Evolutionary conservation across 2,329 filamentous ascomycete genomes (phyloP), one percentile per base, ranked within the genome.

Genomic region (Spiromastix sp.): DNA sequence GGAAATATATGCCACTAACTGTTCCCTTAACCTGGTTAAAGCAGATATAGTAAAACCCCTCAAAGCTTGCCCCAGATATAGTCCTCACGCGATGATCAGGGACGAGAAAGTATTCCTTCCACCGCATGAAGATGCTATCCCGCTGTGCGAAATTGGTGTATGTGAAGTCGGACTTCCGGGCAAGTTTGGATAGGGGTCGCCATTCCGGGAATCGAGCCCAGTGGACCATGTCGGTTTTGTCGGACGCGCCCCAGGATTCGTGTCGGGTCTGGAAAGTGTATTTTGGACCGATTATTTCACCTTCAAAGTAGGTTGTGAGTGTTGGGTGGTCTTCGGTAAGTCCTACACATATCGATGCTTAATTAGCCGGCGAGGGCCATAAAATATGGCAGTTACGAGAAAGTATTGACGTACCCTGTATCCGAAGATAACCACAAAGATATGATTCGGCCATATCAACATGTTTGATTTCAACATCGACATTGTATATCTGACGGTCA

Each of bases 31-130:
- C 67, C 61, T 96, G 89, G 59, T 96, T 94, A 66, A 96, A 96
- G 64, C 87, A 95, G 47, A 98, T 96, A 54, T 98, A 98, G 58
- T 96, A 98, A 57, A 98, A 98, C 0, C 91, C 91, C 55, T 98
- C 91, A 41, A 96, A 98, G 53, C 89, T 96, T 5, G 91, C 91
- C 12, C 91, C 91, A 21, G 78, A 83, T 42, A 98, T 94, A 8
- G 84, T 93, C 42, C 81, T 75, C 13, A 96, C 86, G 11, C 84
- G 76, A 57, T 98, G 91, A 52, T 98, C 87, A 2, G 91, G 91
- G 1, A 98, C 91, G 1, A 98, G 68, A 51, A 98, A 98, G 51
- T 93, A 86, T 55, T 98, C 91, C 61, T 98, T 98, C 91, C 91
- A 98, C 41, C 91, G 78, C 91, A 98, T 98, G 54, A 95, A 98